Base-by-base conservation (phyloP, 139 green algal genomes). In the Tetratostichococcus sp. region DNA sequence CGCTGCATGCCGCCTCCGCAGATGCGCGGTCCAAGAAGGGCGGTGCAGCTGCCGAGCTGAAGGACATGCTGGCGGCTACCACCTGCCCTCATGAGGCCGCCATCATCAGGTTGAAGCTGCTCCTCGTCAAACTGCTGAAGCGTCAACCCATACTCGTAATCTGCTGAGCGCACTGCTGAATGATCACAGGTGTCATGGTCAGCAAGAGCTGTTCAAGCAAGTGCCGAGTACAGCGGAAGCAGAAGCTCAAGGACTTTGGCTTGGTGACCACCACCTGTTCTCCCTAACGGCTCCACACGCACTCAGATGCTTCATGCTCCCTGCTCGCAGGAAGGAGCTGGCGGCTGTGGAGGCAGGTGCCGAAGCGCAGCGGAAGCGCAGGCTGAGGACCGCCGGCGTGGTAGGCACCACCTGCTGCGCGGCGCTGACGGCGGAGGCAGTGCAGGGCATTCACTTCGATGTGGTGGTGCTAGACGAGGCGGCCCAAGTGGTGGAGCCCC, bases 401-500 rank as follows among this genome's bases (percentile, higher is more conserved):
- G 91, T 97, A 70, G 93, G 92, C 19, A 82, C 91, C 62, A 97
- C 93, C 16, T 90, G 86, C 75, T 90, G 84, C 81, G 78, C 84
- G 31, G 43, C 82, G 69, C 83, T 90, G 70, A 69, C 82, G 1
- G 62, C 50, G 17, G 50, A 62, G 50, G 50, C 86, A 22, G 74
- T 94, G 73, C 80, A 88, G 16, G 74, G 77, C 39, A 68, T 76
- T 32, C 32, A 17, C 21, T 93, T 97, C 86, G 87, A 95, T 58
- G 76, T 97, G 33, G 79, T 91, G 35, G 35, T 85, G 5, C 83
- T 97, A 69, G 93, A 97, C 79, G 93, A 97, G 83, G 77, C 73
- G 70, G 86, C 66, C 58, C 92, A 97, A 80, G 90, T 97, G 79
- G 88, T 89, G 32, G 93, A 97, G 84, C 93, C 93, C 1, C 85